phyloP scores from a whole-genome alignment of 306 rosid genomes.

The Casuarina glauca region DNA sequence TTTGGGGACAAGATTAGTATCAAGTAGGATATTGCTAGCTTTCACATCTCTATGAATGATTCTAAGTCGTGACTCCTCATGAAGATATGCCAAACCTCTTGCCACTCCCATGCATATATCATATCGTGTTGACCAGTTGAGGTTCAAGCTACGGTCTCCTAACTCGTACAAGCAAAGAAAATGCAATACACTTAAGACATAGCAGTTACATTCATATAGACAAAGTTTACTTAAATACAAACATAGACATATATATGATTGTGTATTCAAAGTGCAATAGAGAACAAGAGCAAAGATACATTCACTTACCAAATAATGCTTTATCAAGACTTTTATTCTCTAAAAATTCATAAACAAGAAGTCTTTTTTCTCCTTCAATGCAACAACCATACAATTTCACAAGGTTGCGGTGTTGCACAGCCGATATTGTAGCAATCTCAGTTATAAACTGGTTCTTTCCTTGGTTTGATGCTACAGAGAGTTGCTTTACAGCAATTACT shows the following conservation, averaged over 20 bases:
- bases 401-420: conserved; percentile 83
- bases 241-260: neutral
- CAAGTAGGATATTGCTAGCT: conserved; percentile 77
- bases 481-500: conserved; percentile 76
- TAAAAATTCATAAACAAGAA: conserved; percentile 77
- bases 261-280: neutral
- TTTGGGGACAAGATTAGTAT: conserved; percentile 59
- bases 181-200: neutral
- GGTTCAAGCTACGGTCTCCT: conserved; percentile 42
- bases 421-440: conserved; percentile 85
- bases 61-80: conserved; percentile 70
- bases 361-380: conserved; percentile 63
- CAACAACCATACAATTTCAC: conserved; percentile 81
- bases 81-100: conserved; percentile 76
- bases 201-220: neutral
- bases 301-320: conserved; percentile 72
- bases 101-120: conserved; percentile 74
- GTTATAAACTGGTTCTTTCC: conserved; percentile 78
- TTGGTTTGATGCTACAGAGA: conserved; percentile 72
- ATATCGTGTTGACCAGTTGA: conserved; percentile 69
- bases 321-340: conserved; percentile 88
- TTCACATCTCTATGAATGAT: conserved; percentile 87
- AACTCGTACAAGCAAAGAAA: conserved; percentile 17
- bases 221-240: neutral
- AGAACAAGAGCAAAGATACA: neutral